Evolutionary conservation across 179 eudicot genomes (phyloP).

Genomic region (Drosera spatulata): DNA sequence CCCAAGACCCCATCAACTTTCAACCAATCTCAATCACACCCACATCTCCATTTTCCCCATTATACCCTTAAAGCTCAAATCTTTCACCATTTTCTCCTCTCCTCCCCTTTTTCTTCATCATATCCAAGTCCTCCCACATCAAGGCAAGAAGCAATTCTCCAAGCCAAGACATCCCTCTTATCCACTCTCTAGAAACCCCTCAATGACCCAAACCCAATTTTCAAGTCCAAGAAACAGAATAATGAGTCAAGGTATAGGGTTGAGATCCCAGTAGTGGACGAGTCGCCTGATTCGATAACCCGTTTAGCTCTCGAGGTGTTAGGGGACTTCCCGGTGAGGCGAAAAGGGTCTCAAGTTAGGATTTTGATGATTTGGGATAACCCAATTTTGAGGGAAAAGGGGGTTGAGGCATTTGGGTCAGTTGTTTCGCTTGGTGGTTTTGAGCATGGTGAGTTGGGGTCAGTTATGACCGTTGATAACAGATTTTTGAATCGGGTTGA

Average conservation of each 20-base stretch:
- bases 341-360: constrained; percentile 40
- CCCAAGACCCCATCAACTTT: constrained; percentile 11
- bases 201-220: too few species aligned
- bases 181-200: too few species aligned
- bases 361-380: constrained; percentile 59
- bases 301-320: constrained; percentile 55
- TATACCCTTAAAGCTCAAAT: constrained; percentile 10
- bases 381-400: constrained; percentile 27
- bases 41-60: constrained; percentile 12
- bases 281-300: constrained; percentile 47
- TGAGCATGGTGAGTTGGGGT: constrained; percentile 35
- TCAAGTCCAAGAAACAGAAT: constrained; percentile 10
- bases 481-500: constrained; percentile 59
- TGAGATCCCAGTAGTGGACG: constrained; percentile 71
- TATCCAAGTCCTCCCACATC: constrained; percentile 57
- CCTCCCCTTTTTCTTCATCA: constrained; percentile 26
- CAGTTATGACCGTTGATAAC: constrained; percentile 27
- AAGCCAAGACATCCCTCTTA: too few species aligned
- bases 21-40: constrained; percentile 7
- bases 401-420: constrained; percentile 20
- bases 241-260: constrained; percentile 55
- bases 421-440: constrained; percentile 8
- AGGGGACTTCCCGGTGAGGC: constrained; percentile 32
- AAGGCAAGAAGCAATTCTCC: constrained; percentile 70
- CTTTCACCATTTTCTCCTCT: constrained; percentile 10